Percentiles rank a stretch among this genome's conserved stretches.
phyloP scores from a whole-genome alignment of 2,329 filamentous ascomycete genomes.

The Exophiala bonariae region DNA sequence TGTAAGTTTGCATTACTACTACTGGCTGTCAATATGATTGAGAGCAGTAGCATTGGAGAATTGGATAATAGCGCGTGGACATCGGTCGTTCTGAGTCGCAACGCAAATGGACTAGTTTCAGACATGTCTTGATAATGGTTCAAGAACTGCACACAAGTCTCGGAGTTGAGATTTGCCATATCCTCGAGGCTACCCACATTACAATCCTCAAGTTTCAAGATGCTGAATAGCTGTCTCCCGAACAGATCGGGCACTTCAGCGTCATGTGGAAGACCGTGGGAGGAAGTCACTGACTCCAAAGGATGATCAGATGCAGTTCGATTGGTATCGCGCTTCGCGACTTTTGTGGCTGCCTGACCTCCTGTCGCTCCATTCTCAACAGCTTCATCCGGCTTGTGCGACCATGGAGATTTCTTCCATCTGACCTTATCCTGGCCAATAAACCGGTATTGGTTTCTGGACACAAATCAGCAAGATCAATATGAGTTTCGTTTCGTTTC shows the following conservation, averaged over 20 bases:
- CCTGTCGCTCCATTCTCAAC: too few relatives aligned
- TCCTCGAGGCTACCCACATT: too few relatives aligned
- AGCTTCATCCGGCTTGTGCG: too few relatives aligned
- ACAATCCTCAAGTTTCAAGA: too few relatives aligned
- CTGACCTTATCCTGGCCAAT: neutral
- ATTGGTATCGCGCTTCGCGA: too few relatives aligned
- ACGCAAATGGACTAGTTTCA: neutral
- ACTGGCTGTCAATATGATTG: conserved; percentile 13
- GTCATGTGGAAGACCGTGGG: too few relatives aligned
- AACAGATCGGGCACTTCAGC: too few relatives aligned
- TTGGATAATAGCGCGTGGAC: neutral
- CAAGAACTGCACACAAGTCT: neutral
- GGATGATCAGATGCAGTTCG: too few relatives aligned
- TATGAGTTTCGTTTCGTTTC: neutral
- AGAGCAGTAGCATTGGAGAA: conserved; percentile 10
- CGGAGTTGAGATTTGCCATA: neutral
- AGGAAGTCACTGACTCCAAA: too few relatives aligned
- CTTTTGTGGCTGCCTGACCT: too few relatives aligned
- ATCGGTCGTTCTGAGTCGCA: neutral
- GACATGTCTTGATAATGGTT: neutral
- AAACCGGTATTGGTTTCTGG: neutral
- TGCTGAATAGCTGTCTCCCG: too few relatives aligned
- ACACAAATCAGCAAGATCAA: neutral
- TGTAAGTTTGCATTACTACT: conserved; percentile 9
- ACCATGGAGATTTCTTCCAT: too few relatives aligned